Base-by-base conservation (phyloP, 2,329 filamentous ascomycete species). In the Tolypocladium pustulatum region DNA sequence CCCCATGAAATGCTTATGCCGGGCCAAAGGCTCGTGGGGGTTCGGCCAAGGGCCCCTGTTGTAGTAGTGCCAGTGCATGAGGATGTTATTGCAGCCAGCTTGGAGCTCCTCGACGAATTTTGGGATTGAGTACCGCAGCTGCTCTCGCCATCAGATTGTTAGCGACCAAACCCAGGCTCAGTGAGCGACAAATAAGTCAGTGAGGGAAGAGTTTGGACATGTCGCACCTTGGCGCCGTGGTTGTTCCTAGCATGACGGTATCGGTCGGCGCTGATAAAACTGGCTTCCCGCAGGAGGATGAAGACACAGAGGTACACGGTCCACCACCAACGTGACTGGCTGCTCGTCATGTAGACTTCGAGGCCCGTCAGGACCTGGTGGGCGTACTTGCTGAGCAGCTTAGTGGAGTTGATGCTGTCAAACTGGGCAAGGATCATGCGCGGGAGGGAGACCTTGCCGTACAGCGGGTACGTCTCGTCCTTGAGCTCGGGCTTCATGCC, bases 51-150 rank as follows among this genome's bases (percentile, higher is more conserved):
- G 27, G 30, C 70, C 63, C 37, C 71, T 72, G 58, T 75, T 77
- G 66, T 75, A 81, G 62, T 81, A 81, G 55, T 79, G 76, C 80
- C 80, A 82, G 57, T 80, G 71, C 13, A 69, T 67, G 1, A 82
- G 73, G 34, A 81, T 67, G 56, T 74, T 74, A 55, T 76, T 78
- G 34, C 75, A 77, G 5, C 77, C 72, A 15, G 73, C 68, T 20
- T 81, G 79, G 2, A 81, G 68, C 7, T 73, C 66, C 40, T 75
- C 71, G 20, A 80, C 74, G 57, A 76, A 78, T 1, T 49, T 20
- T 0, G 71, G 70, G 9, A 78, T 70, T 1, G 76, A 68, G 58
- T 76, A 76, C 13, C 68, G 68, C n/a, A 60, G 59, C 71, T 75
- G 13, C 25, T 8, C n/a, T 17, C 20, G 2, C 30, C 30, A n/a